Conservation (phyloP, 2,329 filamentous ascomycete genomes). For the Penicillium janthinellum region DNA sequence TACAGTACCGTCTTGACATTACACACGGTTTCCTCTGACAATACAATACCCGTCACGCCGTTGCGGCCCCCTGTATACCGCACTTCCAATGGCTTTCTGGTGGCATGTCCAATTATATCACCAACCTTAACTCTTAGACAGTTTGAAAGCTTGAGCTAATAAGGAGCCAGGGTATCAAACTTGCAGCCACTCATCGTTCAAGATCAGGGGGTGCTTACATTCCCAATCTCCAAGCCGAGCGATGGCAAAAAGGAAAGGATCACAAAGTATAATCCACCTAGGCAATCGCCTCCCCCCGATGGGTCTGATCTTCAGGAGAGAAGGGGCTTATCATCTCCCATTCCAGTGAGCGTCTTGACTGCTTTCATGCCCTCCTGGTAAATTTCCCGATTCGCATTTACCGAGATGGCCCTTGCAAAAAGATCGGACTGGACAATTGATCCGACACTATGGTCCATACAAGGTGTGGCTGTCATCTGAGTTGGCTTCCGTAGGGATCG, state of each 20-base stretch:
- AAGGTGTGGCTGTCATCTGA: slow-evolving; percentile 4
- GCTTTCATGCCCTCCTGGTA: background rate
- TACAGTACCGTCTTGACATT: background rate
- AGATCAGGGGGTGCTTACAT: slow-evolving; percentile 13
- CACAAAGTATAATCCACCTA: background rate
- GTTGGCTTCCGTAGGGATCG: background rate
- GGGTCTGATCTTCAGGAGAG: slow-evolving; percentile 33
- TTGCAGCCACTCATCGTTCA: slow-evolving; percentile 16
- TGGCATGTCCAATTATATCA: background rate
- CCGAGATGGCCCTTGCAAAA: background rate
- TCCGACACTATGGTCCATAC: background rate
- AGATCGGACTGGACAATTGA: background rate
- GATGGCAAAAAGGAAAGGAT: background rate
- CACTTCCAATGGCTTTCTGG: background rate
- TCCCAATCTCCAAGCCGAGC: slow-evolving; percentile 1
- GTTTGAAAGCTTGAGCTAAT: slow-evolving; percentile 11
- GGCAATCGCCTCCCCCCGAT: background rate
- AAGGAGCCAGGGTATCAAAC: slow-evolving; percentile 9
- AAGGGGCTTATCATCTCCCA: slow-evolving; percentile 21
- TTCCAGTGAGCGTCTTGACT: slow-evolving; percentile 12
- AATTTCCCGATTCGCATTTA: background rate
- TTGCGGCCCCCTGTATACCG: background rate
- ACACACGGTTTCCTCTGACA: background rate
- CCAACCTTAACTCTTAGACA: background rate
- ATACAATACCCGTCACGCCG: background rate